Percentiles rank a stretch among this genome's conserved stretches.
Evolutionary conservation across 345 rosid genomes (phyloP).

Genomic region (Acer negundo): DNA sequence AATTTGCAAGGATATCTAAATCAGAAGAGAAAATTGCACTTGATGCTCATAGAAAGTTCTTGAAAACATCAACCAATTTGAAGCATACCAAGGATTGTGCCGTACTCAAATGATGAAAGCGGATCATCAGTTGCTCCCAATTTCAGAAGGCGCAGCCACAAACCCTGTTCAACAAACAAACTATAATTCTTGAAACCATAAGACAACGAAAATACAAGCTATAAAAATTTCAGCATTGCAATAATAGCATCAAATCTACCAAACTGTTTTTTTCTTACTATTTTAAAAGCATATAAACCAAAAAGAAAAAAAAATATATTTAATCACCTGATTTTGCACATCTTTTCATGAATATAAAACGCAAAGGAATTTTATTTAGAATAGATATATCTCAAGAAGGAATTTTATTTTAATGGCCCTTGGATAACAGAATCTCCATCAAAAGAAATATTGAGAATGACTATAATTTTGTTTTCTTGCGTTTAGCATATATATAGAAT

Average conservation of each 20-base stretch:
- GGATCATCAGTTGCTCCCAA: constrained; percentile 93
- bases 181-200: constrained; percentile 18
- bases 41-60: constrained; percentile 17
- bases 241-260: constrained; percentile 14
- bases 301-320: not conserved
- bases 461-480: not conserved
- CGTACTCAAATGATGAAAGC: constrained; percentile 97
- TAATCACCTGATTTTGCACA: not conserved
- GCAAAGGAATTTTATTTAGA: not conserved
- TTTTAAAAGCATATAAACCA: not conserved
- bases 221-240: constrained; percentile 4
- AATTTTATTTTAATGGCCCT: not conserved
- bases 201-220: not conserved
- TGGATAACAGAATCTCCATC: constrained; percentile 4
- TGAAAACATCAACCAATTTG: constrained; percentile 11
- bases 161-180: constrained; percentile 56
- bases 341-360: not conserved
- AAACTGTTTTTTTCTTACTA: not conserved
- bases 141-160: constrained; percentile 94
- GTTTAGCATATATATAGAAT: not conserved
- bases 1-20: constrained; percentile 17
- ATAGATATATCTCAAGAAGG: not conserved
- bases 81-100: constrained; percentile 88
- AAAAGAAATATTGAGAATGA: not conserved
- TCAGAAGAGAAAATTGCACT: constrained; percentile 15